These are phyloP conservation scores for Lagenaria siceraria DNA, from an alignment of 306 rosid genomes.

Conservation along the genomic window DNA sequence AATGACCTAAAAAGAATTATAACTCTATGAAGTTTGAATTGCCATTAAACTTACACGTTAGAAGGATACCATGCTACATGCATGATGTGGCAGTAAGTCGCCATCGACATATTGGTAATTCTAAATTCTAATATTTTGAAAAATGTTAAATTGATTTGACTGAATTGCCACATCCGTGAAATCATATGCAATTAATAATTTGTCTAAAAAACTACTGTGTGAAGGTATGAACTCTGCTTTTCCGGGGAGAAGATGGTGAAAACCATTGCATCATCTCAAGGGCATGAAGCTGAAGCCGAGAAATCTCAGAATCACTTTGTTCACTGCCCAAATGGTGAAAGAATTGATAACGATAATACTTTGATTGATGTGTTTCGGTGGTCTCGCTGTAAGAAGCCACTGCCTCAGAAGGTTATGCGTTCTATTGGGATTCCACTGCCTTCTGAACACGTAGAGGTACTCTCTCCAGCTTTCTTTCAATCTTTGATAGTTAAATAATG, in stretches of 20 bases:
- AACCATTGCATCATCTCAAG: constrained; percentile 32
- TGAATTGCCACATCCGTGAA: background rate
- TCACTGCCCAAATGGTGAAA: constrained; percentile 57
- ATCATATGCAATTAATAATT: background rate
- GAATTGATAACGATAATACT: constrained; percentile 41
- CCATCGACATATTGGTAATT: too few relatives aligned
- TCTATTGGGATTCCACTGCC: constrained; percentile 79
- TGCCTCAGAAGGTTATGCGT: constrained; percentile 75
- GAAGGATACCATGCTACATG: background rate
- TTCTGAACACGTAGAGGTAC: constrained; percentile 77
- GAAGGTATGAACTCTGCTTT: constrained; percentile 86
- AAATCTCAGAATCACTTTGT: constrained; percentile 55
- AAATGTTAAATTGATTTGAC: background rate
- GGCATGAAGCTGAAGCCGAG: constrained; percentile 43
- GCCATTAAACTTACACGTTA: background rate
- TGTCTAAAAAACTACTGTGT: constrained; percentile 10
- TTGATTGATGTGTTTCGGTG: constrained; percentile 75
- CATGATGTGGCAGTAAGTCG: too few relatives aligned
- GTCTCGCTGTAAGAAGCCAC: constrained; percentile 84
- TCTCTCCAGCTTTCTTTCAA: background rate
- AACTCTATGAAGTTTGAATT: background rate
- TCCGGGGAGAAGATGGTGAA: constrained; percentile 68
- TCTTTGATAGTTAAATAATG: background rate
- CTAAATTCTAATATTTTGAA: background rate
- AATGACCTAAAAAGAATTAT: background rate